Conservation (phyloP, 352 stramenopile genomes). For the Phytophthora parvispora region DNA sequence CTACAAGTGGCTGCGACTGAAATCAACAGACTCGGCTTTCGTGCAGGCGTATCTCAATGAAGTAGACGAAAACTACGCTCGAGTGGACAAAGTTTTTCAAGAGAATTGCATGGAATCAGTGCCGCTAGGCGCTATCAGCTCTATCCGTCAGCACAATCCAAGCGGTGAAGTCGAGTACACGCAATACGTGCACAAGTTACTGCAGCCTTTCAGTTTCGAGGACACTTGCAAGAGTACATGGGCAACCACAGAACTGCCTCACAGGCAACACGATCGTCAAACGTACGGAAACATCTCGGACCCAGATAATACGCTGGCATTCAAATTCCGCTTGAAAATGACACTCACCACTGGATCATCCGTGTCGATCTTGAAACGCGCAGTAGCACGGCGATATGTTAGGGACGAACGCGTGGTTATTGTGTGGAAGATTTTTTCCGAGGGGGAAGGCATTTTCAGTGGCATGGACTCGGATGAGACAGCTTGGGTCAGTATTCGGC, state of each 20-base stretch:
- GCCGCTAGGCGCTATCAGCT: background rate
- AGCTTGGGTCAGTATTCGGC: no score
- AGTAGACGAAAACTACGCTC: slow-evolving; percentile 14
- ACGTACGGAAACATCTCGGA: slow-evolving; percentile 19
- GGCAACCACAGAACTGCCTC: background rate
- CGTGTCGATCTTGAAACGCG: slow-evolving; percentile 21
- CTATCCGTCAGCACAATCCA: background rate
- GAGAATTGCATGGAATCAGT: slow-evolving; percentile 4
- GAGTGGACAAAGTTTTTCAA: slow-evolving; percentile 18
- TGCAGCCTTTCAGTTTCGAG: slow-evolving; percentile 27
- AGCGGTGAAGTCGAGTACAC: slow-evolving; percentile 3
- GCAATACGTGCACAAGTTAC: slow-evolving; percentile 20
- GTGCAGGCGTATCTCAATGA: slow-evolving; percentile 16
- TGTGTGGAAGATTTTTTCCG: no score
- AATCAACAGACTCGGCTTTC: slow-evolving; percentile 13
- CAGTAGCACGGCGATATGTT: slow-evolving; percentile 27
- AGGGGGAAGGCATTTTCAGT: no score
- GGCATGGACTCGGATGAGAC: no score
- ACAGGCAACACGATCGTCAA: slow-evolving; percentile 18
- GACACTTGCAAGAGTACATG: slow-evolving; percentile 12
- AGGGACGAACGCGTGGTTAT: slow-evolving; percentile 48
- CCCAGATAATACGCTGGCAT: slow-evolving; percentile 34
- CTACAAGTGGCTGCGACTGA: slow-evolving; percentile 14
- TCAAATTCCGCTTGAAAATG: slow-evolving; percentile 32
- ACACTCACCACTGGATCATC: slow-evolving; percentile 11